These are phyloP conservation scores for Silene coronaria DNA, from an alignment of 179 eudicot genomes.

Conservation along the genomic window DNA sequence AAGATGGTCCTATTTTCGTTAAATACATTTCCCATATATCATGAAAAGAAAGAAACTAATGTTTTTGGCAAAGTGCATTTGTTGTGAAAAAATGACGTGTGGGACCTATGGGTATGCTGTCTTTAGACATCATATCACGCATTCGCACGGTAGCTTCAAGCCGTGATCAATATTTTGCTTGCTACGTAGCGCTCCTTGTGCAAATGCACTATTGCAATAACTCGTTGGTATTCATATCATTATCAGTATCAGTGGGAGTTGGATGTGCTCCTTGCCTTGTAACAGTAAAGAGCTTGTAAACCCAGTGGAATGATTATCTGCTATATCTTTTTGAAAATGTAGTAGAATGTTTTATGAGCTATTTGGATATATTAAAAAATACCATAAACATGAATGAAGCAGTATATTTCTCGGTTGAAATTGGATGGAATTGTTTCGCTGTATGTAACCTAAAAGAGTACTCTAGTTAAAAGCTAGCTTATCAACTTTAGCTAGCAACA, in stretches of 20 bases:
- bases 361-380: neutral
- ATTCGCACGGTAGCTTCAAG: no score
- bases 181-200: no score
- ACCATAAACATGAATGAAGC: neutral
- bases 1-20: neutral
- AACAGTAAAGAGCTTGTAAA: neutral
- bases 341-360: neutral
- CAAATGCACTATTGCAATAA: no score
- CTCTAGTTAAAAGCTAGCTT: neutral
- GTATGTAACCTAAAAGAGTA: neutral
- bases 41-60: neutral
- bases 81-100: no score
- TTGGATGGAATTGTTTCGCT: neutral
- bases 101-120: no score
- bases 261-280: neutral
- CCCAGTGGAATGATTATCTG: no score
- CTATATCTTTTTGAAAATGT: neutral
- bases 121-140: no score
- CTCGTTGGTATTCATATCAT: neutral
- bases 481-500: neutral
- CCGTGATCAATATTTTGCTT: no score
- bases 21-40: neutral
- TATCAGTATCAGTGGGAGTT: neutral
- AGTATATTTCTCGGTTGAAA: neutral
- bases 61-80: no score